phyloP scores from a whole-genome alignment of 768 basidiomycete genomes.

The Lentinula edodes region DNA sequence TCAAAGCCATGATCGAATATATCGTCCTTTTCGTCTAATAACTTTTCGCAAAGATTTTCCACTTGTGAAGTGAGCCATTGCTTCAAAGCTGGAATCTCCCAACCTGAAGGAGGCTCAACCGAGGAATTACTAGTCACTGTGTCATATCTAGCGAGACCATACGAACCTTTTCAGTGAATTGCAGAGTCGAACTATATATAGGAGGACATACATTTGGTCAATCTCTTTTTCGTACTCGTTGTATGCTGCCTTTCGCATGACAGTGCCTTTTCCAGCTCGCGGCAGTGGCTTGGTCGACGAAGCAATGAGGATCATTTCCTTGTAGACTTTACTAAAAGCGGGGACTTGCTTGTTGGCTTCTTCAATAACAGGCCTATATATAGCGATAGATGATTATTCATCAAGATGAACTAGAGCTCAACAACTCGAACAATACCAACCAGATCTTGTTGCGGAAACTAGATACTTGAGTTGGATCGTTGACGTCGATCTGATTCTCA shows the following conservation, averaged over 20 bases:
- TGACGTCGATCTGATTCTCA: conserved; percentile 21
- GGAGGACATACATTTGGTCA: conserved; percentile 25
- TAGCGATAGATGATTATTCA: not conserved
- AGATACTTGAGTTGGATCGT: conserved; percentile 19
- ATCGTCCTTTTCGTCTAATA: conserved; percentile 12
- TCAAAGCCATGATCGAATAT: conserved; percentile 26
- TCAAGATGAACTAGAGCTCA: not conserved
- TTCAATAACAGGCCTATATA: conserved; percentile 29
- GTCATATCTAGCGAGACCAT: conserved; percentile 17
- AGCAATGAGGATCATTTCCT: conserved; percentile 47
- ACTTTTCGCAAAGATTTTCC: conserved; percentile 20
- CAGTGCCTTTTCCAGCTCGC: conserved; percentile 42
- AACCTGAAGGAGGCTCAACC: conserved; percentile 15
- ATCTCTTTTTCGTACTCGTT: conserved; percentile 34
- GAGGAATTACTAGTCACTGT: conserved; percentile 17
- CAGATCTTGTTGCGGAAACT: conserved; percentile 30
- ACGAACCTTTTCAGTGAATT: not conserved
- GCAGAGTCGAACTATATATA: not conserved
- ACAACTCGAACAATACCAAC: conserved; percentile 12
- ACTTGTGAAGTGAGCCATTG: conserved; percentile 18
- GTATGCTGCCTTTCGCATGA: conserved; percentile 33
- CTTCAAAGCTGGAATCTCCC: conserved; percentile 5
- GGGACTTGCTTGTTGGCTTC: conserved; percentile 36
- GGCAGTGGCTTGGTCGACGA: conserved; percentile 32
- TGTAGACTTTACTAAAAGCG: conserved; percentile 37